phyloP scores from a whole-genome alignment of 1,139 yeast genomes.

The Magnusiomyces clavatus region DNA sequence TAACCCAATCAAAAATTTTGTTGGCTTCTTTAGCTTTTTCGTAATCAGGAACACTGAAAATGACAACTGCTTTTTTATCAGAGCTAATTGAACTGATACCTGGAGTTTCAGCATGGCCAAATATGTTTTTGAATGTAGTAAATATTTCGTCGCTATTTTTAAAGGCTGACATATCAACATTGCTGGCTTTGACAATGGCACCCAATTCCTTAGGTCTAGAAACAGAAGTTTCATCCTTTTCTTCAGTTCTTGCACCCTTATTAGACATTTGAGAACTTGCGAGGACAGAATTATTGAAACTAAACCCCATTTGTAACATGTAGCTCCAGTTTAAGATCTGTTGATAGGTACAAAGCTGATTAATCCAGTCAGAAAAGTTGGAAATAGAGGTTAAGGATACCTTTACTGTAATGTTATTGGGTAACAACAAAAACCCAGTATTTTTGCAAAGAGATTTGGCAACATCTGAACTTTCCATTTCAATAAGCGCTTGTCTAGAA shows the following conservation, averaged over 20 bases:
- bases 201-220: background rate
- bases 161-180: slow-evolving; percentile 3
- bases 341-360: slow-evolving; percentile 6
- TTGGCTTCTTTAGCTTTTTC: background rate
- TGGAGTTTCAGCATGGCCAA: background rate
- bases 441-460: slow-evolving; percentile 7
- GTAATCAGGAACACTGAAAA: slow-evolving; percentile 2
- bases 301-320: too few relatives aligned
- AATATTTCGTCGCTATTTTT: slow-evolving; percentile 4
- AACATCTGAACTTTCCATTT: slow-evolving; percentile 11
- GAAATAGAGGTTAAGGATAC: slow-evolving; percentile 8
- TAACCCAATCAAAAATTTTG: slow-evolving; percentile 2
- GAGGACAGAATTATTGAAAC: slow-evolving; percentile 6
- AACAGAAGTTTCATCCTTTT: background rate
- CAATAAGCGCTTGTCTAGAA: slow-evolving; percentile 17
- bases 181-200: slow-evolving; percentile 3
- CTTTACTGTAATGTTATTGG: slow-evolving; percentile 8
- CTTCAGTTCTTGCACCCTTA: background rate
- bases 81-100: slow-evolving; percentile 1
- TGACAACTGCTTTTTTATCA: background rate
- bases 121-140: background rate
- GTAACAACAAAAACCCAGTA: slow-evolving; percentile 8
- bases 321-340: slow-evolving; percentile 6
- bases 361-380: slow-evolving; percentile 7
- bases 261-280: slow-evolving; percentile 8